Conservation (phyloP, 352 stramenopile species). For the Phytophthora capsici region DNA sequence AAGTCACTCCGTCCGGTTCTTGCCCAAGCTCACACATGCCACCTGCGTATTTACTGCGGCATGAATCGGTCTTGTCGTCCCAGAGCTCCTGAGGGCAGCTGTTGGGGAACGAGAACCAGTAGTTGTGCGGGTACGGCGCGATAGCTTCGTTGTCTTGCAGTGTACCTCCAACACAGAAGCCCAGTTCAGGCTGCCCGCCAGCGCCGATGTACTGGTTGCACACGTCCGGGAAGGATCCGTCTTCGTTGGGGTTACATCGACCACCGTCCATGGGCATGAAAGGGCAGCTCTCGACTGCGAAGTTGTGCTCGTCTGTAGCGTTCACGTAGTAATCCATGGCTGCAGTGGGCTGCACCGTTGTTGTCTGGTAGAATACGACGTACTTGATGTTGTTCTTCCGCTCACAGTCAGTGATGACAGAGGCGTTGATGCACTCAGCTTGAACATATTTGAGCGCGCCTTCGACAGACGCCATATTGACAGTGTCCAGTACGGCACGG, state of each 20-base stretch:
- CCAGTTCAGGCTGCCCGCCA: constrained; percentile 52
- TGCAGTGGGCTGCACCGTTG: constrained; percentile 46
- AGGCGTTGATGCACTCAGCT: constrained; percentile 66
- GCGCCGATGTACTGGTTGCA: constrained; percentile 66
- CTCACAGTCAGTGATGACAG: constrained; percentile 41
- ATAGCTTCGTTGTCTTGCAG: constrained; percentile 52
- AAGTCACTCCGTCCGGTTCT: constrained; percentile 60
- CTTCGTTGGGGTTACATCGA: constrained; percentile 48
- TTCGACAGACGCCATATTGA: constrained; percentile 65
- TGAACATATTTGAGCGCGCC: constrained; percentile 71
- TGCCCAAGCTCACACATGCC: constrained; percentile 55
- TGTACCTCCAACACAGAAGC: constrained; percentile 56
- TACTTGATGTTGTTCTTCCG: constrained; percentile 70
- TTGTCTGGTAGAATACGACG: constrained; percentile 70
- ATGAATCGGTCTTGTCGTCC: constrained; percentile 49
- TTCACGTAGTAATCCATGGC: constrained; percentile 59
- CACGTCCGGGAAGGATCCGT: constrained; percentile 43
- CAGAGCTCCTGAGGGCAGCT: constrained; percentile 59
- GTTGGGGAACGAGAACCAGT: constrained; percentile 88
- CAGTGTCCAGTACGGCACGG: constrained; percentile 50
- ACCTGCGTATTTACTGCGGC: constrained; percentile 43
- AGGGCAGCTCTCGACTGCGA: constrained; percentile 54
- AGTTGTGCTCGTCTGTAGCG: constrained; percentile 37
- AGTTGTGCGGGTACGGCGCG: constrained; percentile 80
- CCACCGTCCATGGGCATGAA: constrained; percentile 69